These are phyloP conservation scores for Solanum lignicaule DNA, from an alignment of 257 asterid species.

Conservation along the genomic window DNA sequence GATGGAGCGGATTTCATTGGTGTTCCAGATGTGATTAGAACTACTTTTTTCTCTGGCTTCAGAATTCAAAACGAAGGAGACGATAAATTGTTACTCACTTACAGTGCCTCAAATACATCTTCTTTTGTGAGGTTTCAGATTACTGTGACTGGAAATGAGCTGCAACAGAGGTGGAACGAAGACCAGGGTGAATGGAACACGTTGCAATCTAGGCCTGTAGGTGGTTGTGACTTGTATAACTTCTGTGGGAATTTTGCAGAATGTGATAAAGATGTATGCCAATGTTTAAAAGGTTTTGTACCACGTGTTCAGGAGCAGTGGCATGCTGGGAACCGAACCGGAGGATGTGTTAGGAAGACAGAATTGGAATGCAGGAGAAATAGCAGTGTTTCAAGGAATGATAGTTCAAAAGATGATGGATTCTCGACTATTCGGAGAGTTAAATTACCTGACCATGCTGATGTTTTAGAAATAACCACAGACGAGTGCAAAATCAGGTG, in stretches of 20 bases:
- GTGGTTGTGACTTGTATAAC: constrained; percentile 42
- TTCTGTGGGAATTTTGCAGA: constrained; percentile 51
- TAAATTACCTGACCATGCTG: constrained; percentile 67
- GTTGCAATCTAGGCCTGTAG: constrained; percentile 33
- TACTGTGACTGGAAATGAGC: constrained; percentile 35
- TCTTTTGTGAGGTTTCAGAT: constrained; percentile 27
- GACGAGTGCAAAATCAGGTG: constrained; percentile 35
- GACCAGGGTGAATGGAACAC: constrained; percentile 23
- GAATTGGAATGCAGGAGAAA: constrained; percentile 26
- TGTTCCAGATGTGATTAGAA: constrained; percentile 19
- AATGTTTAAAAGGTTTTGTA: constrained; percentile 47
- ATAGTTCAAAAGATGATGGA: constrained; percentile 15
- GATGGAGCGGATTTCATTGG: constrained; percentile 44
- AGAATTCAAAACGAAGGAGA: constrained; percentile 9
- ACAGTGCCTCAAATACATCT: constrained; percentile 15
- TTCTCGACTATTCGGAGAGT: constrained; percentile 25
- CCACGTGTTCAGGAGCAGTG: constrained; percentile 33
- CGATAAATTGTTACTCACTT: constrained; percentile 16
- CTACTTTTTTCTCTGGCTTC: constrained; percentile 37
- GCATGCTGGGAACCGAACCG: constrained; percentile 40
- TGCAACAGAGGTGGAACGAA: constrained; percentile 33
- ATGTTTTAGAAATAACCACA: constrained; percentile 8
- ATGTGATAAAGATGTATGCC: constrained; percentile 33
- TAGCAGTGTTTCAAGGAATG: background rate
- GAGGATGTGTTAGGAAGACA: constrained; percentile 50